Base-by-base conservation (phyloP, 306 rosid genomes). In the Myrica gale region DNA sequence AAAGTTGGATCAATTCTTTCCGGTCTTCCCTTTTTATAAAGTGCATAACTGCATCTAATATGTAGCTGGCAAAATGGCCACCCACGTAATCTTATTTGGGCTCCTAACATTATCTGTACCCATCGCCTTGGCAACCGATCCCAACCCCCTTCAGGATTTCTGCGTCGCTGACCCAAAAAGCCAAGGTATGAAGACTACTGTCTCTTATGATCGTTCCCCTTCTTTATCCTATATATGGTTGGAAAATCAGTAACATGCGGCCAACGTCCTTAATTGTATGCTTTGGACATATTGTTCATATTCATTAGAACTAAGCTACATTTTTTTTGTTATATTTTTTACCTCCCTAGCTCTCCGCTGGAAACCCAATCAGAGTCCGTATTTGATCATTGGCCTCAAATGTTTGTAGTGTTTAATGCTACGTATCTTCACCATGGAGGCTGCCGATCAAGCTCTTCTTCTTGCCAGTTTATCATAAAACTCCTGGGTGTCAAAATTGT, bases 101-200 rank as follows among this genome's bases (percentile, higher is more conserved):
- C 15, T 42, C 1, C 50, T 65, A 16, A 23, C 32, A 41, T 42
- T 65, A 17, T 65, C 21, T 41, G 41, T 65, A 19, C 3, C 50
- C 2, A 37, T 73, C 2, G 71, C 44, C n/a, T 19, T 63, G 6
- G 84, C 84, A 23, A 52, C 68, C 0, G 84, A 82, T 69, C 75
- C 58, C 2, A 78, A 41, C 43, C 84, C 84, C n/a, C 85, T 85
- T 32, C 88, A 85, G 73, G 86, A 85, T 76, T 79, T 85, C 61
- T 85, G 86, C n/a, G 86, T 82, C 15, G 84, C 82, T 5, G 86
- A 85, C 74, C 23, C 62, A 12, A 56, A 45, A 15, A 43, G 37
- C 9, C 17, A 37, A 75, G 76, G 87, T 83, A 76, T 37, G 20
- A 23, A 51, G 13, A 65, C 10, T 8, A 48, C 44, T 7, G 46